Conservation (phyloP, 2,329 filamentous ascomycete species). For the Nemania abortiva region DNA sequence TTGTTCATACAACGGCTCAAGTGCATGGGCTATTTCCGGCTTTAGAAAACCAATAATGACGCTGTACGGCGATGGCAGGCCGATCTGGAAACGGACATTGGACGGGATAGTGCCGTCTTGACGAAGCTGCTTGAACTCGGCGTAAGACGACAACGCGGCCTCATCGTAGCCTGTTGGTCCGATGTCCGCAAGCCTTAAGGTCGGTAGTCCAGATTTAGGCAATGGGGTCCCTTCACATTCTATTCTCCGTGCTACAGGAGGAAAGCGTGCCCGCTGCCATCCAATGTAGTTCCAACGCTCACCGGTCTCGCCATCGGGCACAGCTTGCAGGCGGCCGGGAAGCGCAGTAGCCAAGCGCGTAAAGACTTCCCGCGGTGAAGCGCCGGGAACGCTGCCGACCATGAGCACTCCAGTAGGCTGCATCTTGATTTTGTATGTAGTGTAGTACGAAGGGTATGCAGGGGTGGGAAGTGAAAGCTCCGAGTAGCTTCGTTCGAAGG, state of each 20-base stretch:
- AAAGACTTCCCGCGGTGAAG: constrained; percentile 42
- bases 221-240: constrained; percentile 41
- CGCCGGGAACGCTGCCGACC: constrained; percentile 46
- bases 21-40: constrained; percentile 36
- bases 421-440: constrained; percentile 37
- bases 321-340: constrained; percentile 39
- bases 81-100: constrained; percentile 42
- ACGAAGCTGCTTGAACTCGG: constrained; percentile 44
- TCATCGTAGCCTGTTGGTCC: constrained; percentile 43
- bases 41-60: constrained; percentile 42
- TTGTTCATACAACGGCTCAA: constrained; percentile 46
- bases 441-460: constrained; percentile 4
- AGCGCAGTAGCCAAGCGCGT: constrained; percentile 39
- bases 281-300: constrained; percentile 45
- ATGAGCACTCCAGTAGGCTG: constrained; percentile 45
- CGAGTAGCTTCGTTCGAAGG: too few species aligned
- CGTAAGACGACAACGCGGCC: constrained; percentile 42
- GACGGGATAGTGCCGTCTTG: constrained; percentile 38
- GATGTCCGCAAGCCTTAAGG: constrained; percentile 44
- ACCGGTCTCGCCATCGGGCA: constrained; percentile 45
- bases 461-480: too few species aligned
- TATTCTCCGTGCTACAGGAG: constrained; percentile 33
- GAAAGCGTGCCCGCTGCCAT: constrained; percentile 43
- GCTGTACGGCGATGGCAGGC: constrained; percentile 43
- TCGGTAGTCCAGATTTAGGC: constrained; percentile 37